These are phyloP conservation scores for Phytophthora pseudosyringae DNA, from an alignment of 352 stramenopile genomes.

Conservation along the genomic window DNA sequence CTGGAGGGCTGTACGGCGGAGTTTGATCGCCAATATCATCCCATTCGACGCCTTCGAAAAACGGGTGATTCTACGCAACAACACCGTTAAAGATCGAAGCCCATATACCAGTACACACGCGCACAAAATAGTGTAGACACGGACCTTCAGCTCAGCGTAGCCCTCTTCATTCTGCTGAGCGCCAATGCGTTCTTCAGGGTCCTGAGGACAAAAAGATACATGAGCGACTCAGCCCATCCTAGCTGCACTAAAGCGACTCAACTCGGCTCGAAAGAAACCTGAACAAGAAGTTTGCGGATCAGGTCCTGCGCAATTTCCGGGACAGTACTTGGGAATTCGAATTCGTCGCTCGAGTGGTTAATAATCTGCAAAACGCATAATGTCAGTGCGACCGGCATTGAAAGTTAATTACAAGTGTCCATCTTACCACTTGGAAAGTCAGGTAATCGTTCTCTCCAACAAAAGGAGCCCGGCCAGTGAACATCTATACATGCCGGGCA, in stretches of 20 bases:
- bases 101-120: not conserved
- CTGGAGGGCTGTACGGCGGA: slow-evolving; percentile 65
- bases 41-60: slow-evolving; percentile 86
- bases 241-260: not conserved
- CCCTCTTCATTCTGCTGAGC: slow-evolving; percentile 71
- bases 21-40: slow-evolving; percentile 55
- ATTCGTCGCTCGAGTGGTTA: slow-evolving; percentile 76
- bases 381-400: slow-evolving; percentile 10
- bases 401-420: not conserved
- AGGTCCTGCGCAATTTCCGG: slow-evolving; percentile 74
- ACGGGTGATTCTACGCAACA: slow-evolving; percentile 63
- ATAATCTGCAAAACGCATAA: slow-evolving; percentile 58
- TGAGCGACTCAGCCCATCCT: not conserved
- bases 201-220: slow-evolving; percentile 18
- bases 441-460: slow-evolving; percentile 92
- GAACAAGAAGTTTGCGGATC: slow-evolving; percentile 78
- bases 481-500: slow-evolving; percentile 54
- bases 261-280: slow-evolving; percentile 32
- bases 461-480: slow-evolving; percentile 86
- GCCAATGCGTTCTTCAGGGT: slow-evolving; percentile 71
- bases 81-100: slow-evolving; percentile 11
- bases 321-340: slow-evolving; percentile 76
- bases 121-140: not conserved
- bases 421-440: slow-evolving; percentile 86
- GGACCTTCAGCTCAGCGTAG: slow-evolving; percentile 74